Base-by-base conservation (phyloP, 2,329 filamentous ascomycete genomes). In the Epichloe sibirici region DNA sequence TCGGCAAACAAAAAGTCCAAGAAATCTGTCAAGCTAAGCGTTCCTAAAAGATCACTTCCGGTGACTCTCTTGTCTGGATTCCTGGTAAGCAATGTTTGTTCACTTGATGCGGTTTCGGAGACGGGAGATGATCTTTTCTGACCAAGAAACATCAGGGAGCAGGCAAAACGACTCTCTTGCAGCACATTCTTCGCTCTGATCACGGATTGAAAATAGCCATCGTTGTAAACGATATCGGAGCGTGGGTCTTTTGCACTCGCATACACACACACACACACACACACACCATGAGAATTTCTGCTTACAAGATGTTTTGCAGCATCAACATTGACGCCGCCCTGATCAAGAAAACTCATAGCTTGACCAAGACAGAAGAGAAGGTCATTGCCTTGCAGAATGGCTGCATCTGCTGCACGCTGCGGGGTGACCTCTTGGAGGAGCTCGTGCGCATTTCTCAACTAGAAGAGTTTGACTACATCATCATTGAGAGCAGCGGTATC, bases 371-470 rank as follows among this genome's bases (percentile, higher is more conserved):
- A 0, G 69, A 82, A 40, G 81, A 85, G 57, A 83, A 85, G 56
- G 72, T 86, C 35, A 79, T 86, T 15, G 77, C 82, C 9, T 73
- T 87, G 51, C 82, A 86, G 60, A 87, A 86, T 56, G 83, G 85
- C 9, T 88, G 85, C 57, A 89, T 89, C 59, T 89, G 85, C 70
- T 89, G 85, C 59, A 88, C 84, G 0, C 71, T 88, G 0, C 79
- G 85, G 3, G 83, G 84, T 1, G 85, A 88, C 52, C 67, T 88
- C 1, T 74, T 89, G 0, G 79, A 85, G 54, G 85, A 88, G 62
- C 74, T 88, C 0, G 83, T 83, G 0, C 75, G 75, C 1, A 71
- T 88, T 1, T 63, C 83, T 0, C 77, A 82, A 60, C 72, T 80
- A 1, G 74, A 79, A 17, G 70, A 76, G 48, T 83, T 88, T 39